Evolutionary conservation across 208 protist genomes (phyloP).

Genomic region (Acanthamoeba quina): DNA sequence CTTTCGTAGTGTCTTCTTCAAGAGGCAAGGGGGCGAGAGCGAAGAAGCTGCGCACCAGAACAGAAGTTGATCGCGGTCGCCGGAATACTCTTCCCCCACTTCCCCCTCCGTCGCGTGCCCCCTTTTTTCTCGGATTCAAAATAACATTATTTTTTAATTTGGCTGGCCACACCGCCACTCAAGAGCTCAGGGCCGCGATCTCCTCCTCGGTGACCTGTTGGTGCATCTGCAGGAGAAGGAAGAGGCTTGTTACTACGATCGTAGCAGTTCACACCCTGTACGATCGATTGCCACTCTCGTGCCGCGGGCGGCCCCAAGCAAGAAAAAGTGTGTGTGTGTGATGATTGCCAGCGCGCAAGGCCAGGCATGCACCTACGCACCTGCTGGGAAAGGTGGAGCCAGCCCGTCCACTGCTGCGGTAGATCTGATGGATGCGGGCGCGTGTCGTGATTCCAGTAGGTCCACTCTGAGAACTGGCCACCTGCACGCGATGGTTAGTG

Average conservation of each 20-base stretch:
- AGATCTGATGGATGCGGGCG: background rate
- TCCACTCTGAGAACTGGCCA: background rate
- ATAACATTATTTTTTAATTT: background rate
- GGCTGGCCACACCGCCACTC: too few relatives aligned
- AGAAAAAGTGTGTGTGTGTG: too few relatives aligned
- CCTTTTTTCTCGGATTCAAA: slow-evolving; percentile 17
- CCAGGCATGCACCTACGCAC: background rate
- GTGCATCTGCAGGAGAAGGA: background rate
- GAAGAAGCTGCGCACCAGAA: background rate
- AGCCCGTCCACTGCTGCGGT: slow-evolving; percentile 37
- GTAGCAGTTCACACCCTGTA: too few relatives aligned
- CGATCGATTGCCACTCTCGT: too few relatives aligned
- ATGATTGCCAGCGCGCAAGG: too few relatives aligned
- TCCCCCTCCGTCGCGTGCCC: background rate
- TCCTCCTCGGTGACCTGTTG: slow-evolving; percentile 18
- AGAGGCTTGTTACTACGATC: too few relatives aligned
- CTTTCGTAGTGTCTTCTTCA: background rate
- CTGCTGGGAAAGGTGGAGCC: background rate
- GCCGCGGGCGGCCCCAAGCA: too few relatives aligned
- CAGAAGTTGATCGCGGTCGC: background rate
- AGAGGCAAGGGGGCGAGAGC: background rate
- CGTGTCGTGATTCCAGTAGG: slow-evolving; percentile 29
- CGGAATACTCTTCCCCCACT: slow-evolving; percentile 39
- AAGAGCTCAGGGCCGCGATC: background rate
- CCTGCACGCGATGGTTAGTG: background rate